These are phyloP conservation scores for Kurtzmaniella quercitrusa DNA, from an alignment of 1,139 yeast species.

Conservation along the genomic window DNA sequence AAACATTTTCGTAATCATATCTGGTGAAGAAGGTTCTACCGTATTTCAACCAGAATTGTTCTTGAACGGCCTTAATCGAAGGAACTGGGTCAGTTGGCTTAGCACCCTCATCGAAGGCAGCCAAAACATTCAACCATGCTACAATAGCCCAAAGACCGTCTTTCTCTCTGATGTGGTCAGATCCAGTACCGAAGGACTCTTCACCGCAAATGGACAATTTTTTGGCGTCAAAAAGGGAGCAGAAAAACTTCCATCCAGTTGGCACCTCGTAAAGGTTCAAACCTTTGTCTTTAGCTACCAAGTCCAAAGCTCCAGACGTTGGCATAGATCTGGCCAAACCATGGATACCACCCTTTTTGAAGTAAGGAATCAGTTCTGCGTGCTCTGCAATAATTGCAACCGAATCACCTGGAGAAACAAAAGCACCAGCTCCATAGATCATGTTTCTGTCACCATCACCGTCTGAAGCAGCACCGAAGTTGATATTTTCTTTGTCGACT, in stretches of 20 bases:
- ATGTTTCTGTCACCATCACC: conserved; percentile 99
- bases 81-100: conserved; percentile 51
- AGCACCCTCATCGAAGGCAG: conserved; percentile 63
- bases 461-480: conserved; percentile 97
- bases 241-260: conserved; percentile 98
- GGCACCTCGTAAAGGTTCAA: conserved; percentile 90
- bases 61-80: conserved; percentile 76
- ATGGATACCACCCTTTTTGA: conserved; percentile 76
- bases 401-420: conserved; percentile 97
- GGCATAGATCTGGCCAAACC: conserved; percentile 99
- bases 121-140: conserved; percentile 95
- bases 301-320: conserved; percentile 89
- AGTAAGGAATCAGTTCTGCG: conserved; percentile 85
- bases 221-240: conserved; percentile 89
- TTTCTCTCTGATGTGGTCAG: conserved; percentile 94
- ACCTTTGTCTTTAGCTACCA: conserved; percentile 78
- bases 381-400: conserved; percentile 97
- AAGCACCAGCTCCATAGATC: conserved; percentile 95
- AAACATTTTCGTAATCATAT: conserved; percentile 87
- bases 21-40: conserved; percentile 98
- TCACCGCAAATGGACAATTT: conserved; percentile 97
- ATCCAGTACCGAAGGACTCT: conserved; percentile 97
- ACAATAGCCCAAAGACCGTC: conserved; percentile 97
- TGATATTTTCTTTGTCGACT: conserved; percentile 75
- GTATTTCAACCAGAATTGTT: conserved; percentile 83